Conservation (phyloP, 768 basidiomycete genomes). For the Plicaturopsis crispa region DNA sequence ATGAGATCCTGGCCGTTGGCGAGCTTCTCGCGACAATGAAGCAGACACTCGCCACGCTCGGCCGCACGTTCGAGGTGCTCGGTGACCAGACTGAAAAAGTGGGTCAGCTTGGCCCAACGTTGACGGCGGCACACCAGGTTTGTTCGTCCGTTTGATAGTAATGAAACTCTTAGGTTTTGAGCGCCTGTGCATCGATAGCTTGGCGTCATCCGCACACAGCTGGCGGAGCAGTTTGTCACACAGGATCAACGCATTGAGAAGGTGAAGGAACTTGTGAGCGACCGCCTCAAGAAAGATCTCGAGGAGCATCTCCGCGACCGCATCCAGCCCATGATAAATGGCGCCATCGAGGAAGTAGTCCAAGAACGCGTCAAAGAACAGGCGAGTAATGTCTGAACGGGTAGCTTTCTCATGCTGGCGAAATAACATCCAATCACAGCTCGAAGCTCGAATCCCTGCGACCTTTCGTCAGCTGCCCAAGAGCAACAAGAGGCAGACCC, state of each 20-base stretch:
- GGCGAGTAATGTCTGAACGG: no score
- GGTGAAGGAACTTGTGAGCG: constrained; percentile 25
- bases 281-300: constrained; percentile 33
- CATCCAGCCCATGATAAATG: constrained; percentile 25
- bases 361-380: constrained; percentile 33
- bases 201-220: constrained; percentile 24
- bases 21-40: constrained; percentile 41
- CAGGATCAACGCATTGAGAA: constrained; percentile 32
- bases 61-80: constrained; percentile 35
- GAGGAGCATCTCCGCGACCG: constrained; percentile 30
- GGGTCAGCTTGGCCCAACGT: constrained; percentile 33
- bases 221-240: constrained; percentile 29
- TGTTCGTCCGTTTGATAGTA: no score
- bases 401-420: no score
- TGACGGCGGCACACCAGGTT: constrained; percentile 38
- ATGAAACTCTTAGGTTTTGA: no score
- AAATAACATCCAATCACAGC: no score
- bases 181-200: constrained; percentile 30
- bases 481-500: constrained; percentile 35
- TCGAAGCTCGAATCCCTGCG: no score
- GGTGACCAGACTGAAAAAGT: constrained; percentile 38
- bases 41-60: constrained; percentile 29
- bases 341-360: constrained; percentile 27
- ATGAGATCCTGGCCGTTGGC: constrained; percentile 33
- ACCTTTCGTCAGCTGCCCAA: no score